Evolutionary conservation across 352 stramenopile genomes (phyloP).

Genomic region (Globisporangium ultimum): DNA sequence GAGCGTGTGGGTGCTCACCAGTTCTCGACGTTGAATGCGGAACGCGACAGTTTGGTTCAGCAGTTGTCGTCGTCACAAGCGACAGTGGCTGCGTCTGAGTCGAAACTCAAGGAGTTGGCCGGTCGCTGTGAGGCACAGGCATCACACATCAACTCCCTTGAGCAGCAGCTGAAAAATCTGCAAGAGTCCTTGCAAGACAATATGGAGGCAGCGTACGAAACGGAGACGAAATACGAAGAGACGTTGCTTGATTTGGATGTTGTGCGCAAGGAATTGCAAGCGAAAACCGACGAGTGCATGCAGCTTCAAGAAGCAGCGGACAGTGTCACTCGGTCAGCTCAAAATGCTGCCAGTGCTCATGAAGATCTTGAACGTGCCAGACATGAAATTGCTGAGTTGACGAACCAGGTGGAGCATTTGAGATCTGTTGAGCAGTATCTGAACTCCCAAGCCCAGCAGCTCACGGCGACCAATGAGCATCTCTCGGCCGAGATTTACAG

Average conservation of each 20-base stretch:
- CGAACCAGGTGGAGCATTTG: slow-evolving; percentile 34
- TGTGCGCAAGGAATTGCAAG: slow-evolving; percentile 19
- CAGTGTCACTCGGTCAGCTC: slow-evolving; percentile 10
- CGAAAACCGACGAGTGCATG: slow-evolving; percentile 24
- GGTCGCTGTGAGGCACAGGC: slow-evolving; percentile 20
- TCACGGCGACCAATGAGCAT: slow-evolving; percentile 22
- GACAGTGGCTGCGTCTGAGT: slow-evolving; percentile 2
- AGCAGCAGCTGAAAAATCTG: slow-evolving; percentile 63
- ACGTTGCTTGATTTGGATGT: slow-evolving; percentile 42
- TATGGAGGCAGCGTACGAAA: slow-evolving; percentile 47
- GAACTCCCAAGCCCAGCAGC: slow-evolving; percentile 30
- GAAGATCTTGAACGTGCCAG: slow-evolving; percentile 31
- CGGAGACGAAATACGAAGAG: slow-evolving; percentile 58
- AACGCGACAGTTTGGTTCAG: slow-evolving; percentile 8
- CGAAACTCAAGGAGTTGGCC: slow-evolving; percentile 9
- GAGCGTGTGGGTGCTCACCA: slow-evolving; percentile 6
- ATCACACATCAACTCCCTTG: slow-evolving; percentile 23
- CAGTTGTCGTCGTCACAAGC: slow-evolving; percentile 7
- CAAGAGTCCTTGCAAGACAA: slow-evolving; percentile 59
- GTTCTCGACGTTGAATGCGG: slow-evolving; percentile 2
- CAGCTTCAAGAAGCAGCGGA: slow-evolving; percentile 18
- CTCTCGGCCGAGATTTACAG: slow-evolving; percentile 22
- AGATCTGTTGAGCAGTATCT: slow-evolving; percentile 34
- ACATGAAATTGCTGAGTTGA: slow-evolving; percentile 32
- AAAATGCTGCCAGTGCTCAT: slow-evolving; percentile 22